A percentile compares a stretch with the other conserved stretches of the same genome.
Evolutionary conservation across 164 flowering plant genomes (phyloP).

Genomic region (Brasenia schreberi): DNA sequence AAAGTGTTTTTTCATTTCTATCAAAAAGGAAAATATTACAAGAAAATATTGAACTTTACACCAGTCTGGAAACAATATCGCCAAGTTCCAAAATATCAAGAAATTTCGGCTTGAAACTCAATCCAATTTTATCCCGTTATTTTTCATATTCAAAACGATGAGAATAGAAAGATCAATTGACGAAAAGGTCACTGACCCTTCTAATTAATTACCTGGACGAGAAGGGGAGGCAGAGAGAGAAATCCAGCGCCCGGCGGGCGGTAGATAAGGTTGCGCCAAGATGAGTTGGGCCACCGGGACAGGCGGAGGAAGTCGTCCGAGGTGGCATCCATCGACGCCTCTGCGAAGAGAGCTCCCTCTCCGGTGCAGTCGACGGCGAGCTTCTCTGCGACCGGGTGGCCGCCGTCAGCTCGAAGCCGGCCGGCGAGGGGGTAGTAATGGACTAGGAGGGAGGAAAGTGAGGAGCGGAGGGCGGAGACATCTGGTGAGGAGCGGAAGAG

Average conservation of each 20-base stretch:
- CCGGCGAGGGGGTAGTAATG: constrained; percentile 95
- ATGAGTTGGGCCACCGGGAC: constrained; percentile 46
- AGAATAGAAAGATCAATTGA: too few species aligned
- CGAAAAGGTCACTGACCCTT: too few species aligned
- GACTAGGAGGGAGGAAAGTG: constrained; percentile 56
- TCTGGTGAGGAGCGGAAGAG: constrained; percentile 24
- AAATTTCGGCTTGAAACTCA: too few species aligned
- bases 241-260: constrained; percentile 47
- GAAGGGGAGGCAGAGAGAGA: constrained; percentile 72
- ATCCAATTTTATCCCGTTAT: too few species aligned
- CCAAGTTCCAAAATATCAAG: too few species aligned
- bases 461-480: constrained; percentile 26
- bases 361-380: constrained; percentile 76
- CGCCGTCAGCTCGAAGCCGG: constrained; percentile 27
- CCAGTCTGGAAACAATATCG: too few species aligned
- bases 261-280: constrained; percentile 77
- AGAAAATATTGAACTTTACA: too few species aligned
- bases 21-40: too few species aligned
- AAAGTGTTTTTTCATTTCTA: too few species aligned
- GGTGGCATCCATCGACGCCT: constrained; percentile 59
- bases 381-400: constrained; percentile 31
- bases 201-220: constrained; percentile 45
- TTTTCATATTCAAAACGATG: too few species aligned
- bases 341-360: constrained; percentile 76
- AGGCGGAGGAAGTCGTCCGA: constrained; percentile 44